Evolutionary conservation across 805 yeast species (phyloP).

Genomic region (Myxozyma mucilagina): DNA sequence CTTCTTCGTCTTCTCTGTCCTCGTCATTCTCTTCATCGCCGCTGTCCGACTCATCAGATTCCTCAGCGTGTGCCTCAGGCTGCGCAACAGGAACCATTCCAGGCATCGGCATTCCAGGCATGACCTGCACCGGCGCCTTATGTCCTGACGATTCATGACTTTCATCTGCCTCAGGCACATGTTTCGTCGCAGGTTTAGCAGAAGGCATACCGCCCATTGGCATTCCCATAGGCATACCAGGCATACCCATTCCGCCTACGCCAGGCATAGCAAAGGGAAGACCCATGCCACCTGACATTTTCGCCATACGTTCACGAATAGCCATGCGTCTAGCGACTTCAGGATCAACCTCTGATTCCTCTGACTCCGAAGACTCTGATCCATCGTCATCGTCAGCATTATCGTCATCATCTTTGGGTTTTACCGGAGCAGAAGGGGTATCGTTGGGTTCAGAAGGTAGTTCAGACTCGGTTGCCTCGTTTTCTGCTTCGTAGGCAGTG

Average conservation of each 20-base stretch:
- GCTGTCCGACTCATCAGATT: conserved; percentile 11
- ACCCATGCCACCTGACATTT: conserved; percentile 79
- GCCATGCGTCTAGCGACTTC: conserved; percentile 75
- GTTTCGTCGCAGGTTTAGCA: conserved; percentile 7
- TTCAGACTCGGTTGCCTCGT: conserved; percentile 20
- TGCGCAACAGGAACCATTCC: conserved; percentile 7
- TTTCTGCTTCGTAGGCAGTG: conserved; percentile 8
- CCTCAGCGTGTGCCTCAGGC: too few relatives aligned
- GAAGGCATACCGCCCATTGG: conserved; percentile 32
- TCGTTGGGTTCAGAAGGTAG: background rate
- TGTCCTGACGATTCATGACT: conserved; percentile 33
- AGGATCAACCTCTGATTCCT: conserved; percentile 64
- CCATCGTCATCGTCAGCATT: conserved; percentile 52
- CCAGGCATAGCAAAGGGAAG: conserved; percentile 48
- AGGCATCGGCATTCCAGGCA: conserved; percentile 43
- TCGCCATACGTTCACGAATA: conserved; percentile 93
- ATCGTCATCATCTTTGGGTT: conserved; percentile 39
- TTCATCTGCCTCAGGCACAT: conserved; percentile 19
- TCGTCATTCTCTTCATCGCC: conserved; percentile 5
- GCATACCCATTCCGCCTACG: conserved; percentile 32
- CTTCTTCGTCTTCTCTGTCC: conserved; percentile 1
- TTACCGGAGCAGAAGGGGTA: conserved; percentile 35
- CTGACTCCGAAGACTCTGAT: too few relatives aligned
- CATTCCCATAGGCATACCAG: conserved; percentile 37
- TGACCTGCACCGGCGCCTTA: conserved; percentile 51